Base-by-base conservation (phyloP, 352 stramenopile genomes). In the Phytophthora niederhauseri region DNA sequence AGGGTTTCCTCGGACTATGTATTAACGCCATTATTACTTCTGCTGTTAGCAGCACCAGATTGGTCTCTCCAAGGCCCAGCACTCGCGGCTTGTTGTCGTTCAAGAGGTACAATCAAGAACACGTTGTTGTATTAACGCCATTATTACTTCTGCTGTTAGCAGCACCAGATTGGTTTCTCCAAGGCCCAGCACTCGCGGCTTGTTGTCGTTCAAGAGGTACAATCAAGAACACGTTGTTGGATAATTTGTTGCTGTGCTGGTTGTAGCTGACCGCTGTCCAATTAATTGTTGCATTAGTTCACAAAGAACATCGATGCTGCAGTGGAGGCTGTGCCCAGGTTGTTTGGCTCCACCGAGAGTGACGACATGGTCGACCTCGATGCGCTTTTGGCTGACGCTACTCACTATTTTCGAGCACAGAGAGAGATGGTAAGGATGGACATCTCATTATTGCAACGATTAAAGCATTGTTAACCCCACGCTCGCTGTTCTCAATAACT, bases 91-190 rank as follows among this genome's bases (percentile, higher is more conserved):
- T 76, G 52, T 62, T 36, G 28, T 89, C 19, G 61, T 76, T 15
- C 78, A 84, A 38, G 67, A 78, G 68, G 80, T 85, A 68, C 36
- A 14, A 53, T 20, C 19, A 50, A 34, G 28, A 43, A n/a, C 34
- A 43, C 15, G 5, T 43, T 43, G 4, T 55, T 22, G 48, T 43
- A 43, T 43, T 6, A 8, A 43, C 36, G 14, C 36, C 36, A 43
- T n/a, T 43, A 34, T 34, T 12, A 12, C 30, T 34, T 9, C 6
- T 46, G 20, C 19, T 57, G 4, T 34, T 71, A n/a, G 28, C 52
- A 87, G 78, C 81, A 89, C 41, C 64, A 77, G 55, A 75, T 89
- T 24, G 69, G 76, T 41, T 50, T 89, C 28, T 66, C 76, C 14
- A 73, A 31, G 34, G 64, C 61, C 8, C 57, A 68, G 1, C 62